Percentiles rank a stretch among this genome's conserved stretches.
phyloP scores from a whole-genome alignment of 129 eudicot genomes.

The Centrapalus pauciflorus region DNA sequence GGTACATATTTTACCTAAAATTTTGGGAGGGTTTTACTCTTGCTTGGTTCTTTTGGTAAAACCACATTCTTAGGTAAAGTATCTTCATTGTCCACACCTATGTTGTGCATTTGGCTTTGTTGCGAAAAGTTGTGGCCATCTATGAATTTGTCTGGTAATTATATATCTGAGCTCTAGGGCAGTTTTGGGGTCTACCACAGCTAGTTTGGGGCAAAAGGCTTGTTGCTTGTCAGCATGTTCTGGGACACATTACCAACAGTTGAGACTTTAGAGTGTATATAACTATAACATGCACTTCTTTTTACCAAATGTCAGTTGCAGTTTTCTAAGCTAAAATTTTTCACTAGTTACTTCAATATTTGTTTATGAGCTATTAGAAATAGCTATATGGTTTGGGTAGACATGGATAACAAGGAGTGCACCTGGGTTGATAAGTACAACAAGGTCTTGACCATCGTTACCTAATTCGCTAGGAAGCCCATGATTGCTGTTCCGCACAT shows the following conservation, averaged over 20 bases:
- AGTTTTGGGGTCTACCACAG: too few relatives aligned
- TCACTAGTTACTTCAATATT: neutral
- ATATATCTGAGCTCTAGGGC: neutral
- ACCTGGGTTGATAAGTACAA: too few relatives aligned
- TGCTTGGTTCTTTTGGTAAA: neutral
- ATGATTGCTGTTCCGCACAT: too few relatives aligned
- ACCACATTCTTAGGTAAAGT: too few relatives aligned
- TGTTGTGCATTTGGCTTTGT: neutral
- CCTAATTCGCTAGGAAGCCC: too few relatives aligned
- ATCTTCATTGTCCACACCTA: too few relatives aligned
- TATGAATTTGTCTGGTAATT: neutral
- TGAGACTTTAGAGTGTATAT: neutral
- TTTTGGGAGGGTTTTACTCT: neutral
- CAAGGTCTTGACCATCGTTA: too few relatives aligned
- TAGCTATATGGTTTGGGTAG: neutral
- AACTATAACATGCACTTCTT: neutral
- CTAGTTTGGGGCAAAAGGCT: neutral
- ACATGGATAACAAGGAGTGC: neutral
- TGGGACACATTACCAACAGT: neutral
- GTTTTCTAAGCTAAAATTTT: neutral
- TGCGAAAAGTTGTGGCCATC: neutral
- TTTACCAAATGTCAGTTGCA: neutral
- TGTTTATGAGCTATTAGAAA: neutral
- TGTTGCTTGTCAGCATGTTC: neutral
- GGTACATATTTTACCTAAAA: too few relatives aligned